These are phyloP conservation scores for Coriaria nepalensis DNA, from an alignment of 306 rosid species.

Conservation along the genomic window DNA sequence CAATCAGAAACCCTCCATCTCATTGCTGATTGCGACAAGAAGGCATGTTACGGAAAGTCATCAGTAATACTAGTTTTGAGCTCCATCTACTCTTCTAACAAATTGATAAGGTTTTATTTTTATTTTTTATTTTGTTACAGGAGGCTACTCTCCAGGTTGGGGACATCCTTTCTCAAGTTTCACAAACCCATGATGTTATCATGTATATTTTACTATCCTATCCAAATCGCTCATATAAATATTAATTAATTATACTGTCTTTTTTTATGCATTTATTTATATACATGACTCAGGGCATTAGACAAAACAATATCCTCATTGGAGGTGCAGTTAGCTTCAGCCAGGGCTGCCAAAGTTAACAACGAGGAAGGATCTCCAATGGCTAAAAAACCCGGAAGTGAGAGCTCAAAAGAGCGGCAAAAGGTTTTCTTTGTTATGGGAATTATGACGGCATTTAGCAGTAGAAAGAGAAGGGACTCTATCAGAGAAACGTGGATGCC, in stretches of 20 bases:
- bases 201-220: constrained; percentile 20
- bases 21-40: constrained; percentile 28
- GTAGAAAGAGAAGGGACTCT: constrained; percentile 51
- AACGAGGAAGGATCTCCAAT: constrained; percentile 28
- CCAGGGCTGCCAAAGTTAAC: constrained; percentile 33
- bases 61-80: constrained; percentile 1
- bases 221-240: not conserved
- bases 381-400: constrained; percentile 14
- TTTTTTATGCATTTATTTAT: not conserved
- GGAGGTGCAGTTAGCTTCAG: constrained; percentile 51
- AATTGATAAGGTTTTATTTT: constrained; percentile 2
- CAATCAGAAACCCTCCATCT: constrained; percentile 19
- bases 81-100: not conserved
- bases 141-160: constrained; percentile 25
- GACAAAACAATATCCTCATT: constrained; percentile 44
- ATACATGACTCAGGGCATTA: constrained; percentile 25
- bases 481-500: constrained; percentile 61
- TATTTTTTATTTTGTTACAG: constrained; percentile 18
- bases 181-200: constrained; percentile 43
- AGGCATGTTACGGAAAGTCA: constrained; percentile 23
- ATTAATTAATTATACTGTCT: not conserved
- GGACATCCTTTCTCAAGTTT: constrained; percentile 39
- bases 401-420: constrained; percentile 24
- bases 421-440: constrained; percentile 60
- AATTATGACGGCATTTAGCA: constrained; percentile 47